Base-by-base conservation (phyloP, 1,139 yeast species). In the Saccharomyces hybrid region DNA sequence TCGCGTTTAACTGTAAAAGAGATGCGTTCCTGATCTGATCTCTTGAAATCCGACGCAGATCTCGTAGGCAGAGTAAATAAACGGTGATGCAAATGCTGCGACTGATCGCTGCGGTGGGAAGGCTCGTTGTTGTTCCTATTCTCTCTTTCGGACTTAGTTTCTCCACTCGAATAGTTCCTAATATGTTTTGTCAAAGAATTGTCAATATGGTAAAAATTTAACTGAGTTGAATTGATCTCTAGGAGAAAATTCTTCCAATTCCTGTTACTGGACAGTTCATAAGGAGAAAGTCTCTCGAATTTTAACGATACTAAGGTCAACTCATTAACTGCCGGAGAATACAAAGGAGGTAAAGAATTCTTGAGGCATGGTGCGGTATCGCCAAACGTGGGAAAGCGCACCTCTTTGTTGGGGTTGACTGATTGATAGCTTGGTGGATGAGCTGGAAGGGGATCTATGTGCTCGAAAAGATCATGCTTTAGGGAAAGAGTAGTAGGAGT, bases 141-240 rank as follows among this genome's bases (percentile, higher is more conserved):
- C n/a, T 23, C 50, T 25, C 30, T 55, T 47, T 34, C 52, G 6
- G 34, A 31, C 23, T 49, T 52, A 6, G 51, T 28, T 9, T 52
- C 53, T 0, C 78, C 74, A 55, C 67, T 68, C 5, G 57, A 38
- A 46, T 62, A 63, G 48, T 60, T 59, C 47, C 55, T 59, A 32
- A 65, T 61, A 23, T 61, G 58, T 8, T 57, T 54, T 0, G 66
- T 62, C 47, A 68, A 50, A 1, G 56, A 52, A 4, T 67, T 65
- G 49, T 72, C 73, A 3, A 71, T 65, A 26, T 68, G 59, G 65
- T 86, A 86, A 52, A 86, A 74, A 67, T 86, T 86, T 41, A 86
- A 67, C 70, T 86, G 93, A 1, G 93, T 86, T 2, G 88, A 83
- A 70, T 86, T 86, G 38, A 86, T 70, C 64, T 86, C 93, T 71